Conservation (phyloP, 2,329 filamentous ascomycete genomes). For the Diaporthe nobilis region DNA sequence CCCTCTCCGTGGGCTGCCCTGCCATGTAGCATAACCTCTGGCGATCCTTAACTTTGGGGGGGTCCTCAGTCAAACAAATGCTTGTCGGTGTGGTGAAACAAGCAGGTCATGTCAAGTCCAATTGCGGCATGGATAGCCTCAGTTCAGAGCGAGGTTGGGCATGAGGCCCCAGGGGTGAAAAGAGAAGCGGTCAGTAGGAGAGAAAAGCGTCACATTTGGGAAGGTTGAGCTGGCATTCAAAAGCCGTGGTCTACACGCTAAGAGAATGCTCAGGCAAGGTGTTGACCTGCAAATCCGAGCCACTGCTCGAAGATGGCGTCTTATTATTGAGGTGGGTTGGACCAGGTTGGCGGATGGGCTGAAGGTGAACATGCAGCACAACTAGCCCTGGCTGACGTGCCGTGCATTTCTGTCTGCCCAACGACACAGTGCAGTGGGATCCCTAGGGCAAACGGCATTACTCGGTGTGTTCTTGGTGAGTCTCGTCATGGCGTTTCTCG, state of each 20-base stretch:
- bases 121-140: neutral
- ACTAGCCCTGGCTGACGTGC: neutral
- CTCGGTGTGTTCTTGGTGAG: neutral
- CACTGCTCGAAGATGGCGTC: neutral
- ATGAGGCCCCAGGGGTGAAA: neutral
- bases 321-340: neutral
- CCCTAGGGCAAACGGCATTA: neutral
- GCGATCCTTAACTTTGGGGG: constrained; percentile 1
- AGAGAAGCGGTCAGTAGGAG: neutral
- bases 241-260: neutral
- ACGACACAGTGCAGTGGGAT: too few relatives aligned
- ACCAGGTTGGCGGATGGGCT: neutral
- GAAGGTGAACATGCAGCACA: neutral
- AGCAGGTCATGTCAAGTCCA: neutral
- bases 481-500: neutral
- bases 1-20: neutral
- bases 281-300: neutral
- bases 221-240: neutral
- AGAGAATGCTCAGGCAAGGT: neutral
- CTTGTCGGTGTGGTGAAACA: constrained; percentile 11
- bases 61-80: neutral
- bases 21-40: constrained; percentile 1
- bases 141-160: neutral
- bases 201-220: neutral
- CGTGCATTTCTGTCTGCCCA: neutral